Evolutionary conservation across 306 rosid genomes (phyloP).

Genomic region (Cucumis hystrix): DNA sequence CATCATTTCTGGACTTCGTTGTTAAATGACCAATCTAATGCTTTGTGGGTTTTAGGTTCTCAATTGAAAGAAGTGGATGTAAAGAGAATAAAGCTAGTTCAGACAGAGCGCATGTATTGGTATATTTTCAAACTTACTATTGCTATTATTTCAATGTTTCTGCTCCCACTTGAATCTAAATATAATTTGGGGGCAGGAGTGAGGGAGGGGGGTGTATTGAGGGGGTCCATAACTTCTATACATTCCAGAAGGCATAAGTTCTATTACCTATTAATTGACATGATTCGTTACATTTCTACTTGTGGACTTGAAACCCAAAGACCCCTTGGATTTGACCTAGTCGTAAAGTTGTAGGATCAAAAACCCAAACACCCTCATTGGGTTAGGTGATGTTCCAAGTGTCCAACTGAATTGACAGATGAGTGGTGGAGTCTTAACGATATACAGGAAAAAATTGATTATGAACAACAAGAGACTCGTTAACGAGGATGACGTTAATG

Average conservation of each 20-base stretch:
- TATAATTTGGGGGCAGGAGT: background rate
- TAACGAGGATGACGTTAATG: background rate
- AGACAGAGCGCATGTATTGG: constrained; percentile 54
- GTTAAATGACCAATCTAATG: background rate
- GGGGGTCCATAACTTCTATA: background rate
- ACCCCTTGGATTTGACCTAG: background rate
- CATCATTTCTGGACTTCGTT: background rate
- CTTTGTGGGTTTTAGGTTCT: constrained; percentile 27
- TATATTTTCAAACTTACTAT: constrained; percentile 11
- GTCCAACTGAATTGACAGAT: background rate
- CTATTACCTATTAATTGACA: background rate
- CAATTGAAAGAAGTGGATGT: constrained; percentile 35
- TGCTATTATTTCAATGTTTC: background rate
- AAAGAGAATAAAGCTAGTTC: constrained; percentile 31
- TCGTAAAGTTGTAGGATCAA: background rate
- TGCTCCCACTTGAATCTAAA: background rate
- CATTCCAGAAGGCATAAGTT: background rate
- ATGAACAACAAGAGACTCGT: background rate
- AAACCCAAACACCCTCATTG: background rate
- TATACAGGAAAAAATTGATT: background rate
- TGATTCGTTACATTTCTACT: background rate
- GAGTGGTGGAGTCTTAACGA: background rate
- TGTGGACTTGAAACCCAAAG: background rate
- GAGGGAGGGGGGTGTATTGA: background rate
- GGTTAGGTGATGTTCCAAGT: background rate